Percentiles rank a stretch among this genome's conserved stretches.
These are phyloP conservation scores for Panellus pusillus DNA, from an alignment of 768 basidiomycete species.

Conservation along the genomic window DNA sequence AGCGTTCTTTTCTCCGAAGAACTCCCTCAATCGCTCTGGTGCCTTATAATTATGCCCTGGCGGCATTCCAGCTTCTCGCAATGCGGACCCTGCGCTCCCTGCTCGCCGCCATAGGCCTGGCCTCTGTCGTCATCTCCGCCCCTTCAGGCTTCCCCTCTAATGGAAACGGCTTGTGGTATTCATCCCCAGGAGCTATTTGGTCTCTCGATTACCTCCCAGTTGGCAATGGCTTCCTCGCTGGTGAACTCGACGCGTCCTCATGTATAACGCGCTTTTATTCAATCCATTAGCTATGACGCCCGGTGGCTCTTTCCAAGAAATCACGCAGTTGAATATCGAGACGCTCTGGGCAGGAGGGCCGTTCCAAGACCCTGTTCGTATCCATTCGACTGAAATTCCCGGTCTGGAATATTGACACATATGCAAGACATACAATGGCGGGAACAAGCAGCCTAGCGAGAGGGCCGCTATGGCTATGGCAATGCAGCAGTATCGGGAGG, in stretches of 20 bases:
- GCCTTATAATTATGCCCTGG: neutral
- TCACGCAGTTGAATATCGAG: constrained; percentile 71
- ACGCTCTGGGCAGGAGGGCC: constrained; percentile 77
- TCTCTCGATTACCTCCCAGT: constrained; percentile 62
- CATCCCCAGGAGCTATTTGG: constrained; percentile 53
- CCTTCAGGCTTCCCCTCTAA: constrained; percentile 59
- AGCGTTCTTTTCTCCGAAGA: constrained; percentile 9
- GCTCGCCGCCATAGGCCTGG: neutral
- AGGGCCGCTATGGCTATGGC: constrained; percentile 42
- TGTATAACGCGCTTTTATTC: neutral
- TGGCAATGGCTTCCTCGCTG: constrained; percentile 73
- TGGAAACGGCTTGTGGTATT: constrained; percentile 80
- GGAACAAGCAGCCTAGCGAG: constrained; percentile 55
- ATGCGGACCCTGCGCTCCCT: constrained; percentile 8
- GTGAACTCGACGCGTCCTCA: constrained; percentile 28
- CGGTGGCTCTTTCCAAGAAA: constrained; percentile 60
- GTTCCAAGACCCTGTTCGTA: constrained; percentile 59
- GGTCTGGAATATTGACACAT: neutral
- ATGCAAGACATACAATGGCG: constrained; percentile 64
- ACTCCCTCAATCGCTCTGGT: neutral
- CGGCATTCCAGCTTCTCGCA: neutral
- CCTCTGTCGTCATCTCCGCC: constrained; percentile 16
- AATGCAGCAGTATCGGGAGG: constrained; percentile 53
- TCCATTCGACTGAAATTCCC: neutral
- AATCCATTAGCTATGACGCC: constrained; percentile 55